Evolutionary conservation across 176 grass and related monocot genomes (phyloP).

Genomic region (Oryza nivara): DNA sequence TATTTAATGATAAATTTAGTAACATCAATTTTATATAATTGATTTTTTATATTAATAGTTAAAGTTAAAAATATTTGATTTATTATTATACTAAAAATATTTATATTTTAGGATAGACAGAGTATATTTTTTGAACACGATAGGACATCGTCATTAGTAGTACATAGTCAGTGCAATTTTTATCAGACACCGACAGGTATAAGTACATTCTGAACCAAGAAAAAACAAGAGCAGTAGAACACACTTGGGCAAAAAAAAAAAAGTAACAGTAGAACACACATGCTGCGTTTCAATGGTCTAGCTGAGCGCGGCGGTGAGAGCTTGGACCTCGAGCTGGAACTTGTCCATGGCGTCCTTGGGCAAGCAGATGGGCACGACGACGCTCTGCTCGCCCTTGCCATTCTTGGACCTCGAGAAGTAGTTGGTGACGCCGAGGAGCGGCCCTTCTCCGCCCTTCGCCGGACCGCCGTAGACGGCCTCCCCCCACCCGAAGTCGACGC

Average conservation of each 20-base stretch:
- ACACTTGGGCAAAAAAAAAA: too few species aligned
- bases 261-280: too few species aligned
- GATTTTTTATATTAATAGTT: too few species aligned
- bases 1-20: too few species aligned
- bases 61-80: too few species aligned
- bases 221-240: too few species aligned
- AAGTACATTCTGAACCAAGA: too few species aligned
- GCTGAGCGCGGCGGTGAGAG: conserved; percentile 22
- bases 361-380: conserved; percentile 66
- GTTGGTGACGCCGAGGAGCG: conserved; percentile 46
- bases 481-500: conserved; percentile 81
- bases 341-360: conserved; percentile 65
- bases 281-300: neutral
- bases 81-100: too few species aligned
- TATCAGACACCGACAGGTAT: neutral
- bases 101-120: too few species aligned
- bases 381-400: conserved; percentile 53
- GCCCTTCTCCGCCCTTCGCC: conserved; percentile 59
- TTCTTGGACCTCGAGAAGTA: conserved; percentile 65
- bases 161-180: neutral
- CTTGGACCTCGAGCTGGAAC: conserved; percentile 64
- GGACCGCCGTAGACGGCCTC: conserved; percentile 57
- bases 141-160: too few species aligned
- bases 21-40: too few species aligned
- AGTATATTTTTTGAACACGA: too few species aligned